Percentiles rank a stretch among this genome's conserved stretches.
Conservation (phyloP, 1,284 basidiomycete genomes). For the Sparassis latifolia region DNA sequence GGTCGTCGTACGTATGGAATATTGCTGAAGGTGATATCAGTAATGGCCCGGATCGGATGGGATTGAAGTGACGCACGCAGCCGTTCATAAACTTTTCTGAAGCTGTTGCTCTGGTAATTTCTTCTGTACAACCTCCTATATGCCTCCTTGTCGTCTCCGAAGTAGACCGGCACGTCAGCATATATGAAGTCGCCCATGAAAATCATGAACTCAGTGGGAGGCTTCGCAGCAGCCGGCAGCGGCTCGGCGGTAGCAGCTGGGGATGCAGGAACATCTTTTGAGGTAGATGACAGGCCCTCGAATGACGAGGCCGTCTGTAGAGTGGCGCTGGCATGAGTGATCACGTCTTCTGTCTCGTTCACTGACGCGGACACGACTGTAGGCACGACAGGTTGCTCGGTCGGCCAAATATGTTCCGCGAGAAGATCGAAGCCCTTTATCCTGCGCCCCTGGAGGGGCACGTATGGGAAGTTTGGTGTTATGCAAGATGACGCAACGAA, state of each 20-base stretch:
- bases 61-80: constrained; percentile 43
- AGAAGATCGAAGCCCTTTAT: constrained; percentile 69
- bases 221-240: constrained; percentile 5
- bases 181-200: constrained; percentile 76
- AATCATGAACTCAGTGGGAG: constrained; percentile 48
- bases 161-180: constrained; percentile 65
- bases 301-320: neutral
- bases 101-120: constrained; percentile 59
- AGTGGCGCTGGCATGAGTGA: neutral
- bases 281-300: neutral
- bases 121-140: constrained; percentile 62
- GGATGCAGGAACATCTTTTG: neutral
- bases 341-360: neutral
- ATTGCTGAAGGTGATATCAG: constrained; percentile 37
- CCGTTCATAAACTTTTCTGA: constrained; percentile 57
- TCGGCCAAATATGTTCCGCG: constrained; percentile 43
- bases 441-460: constrained; percentile 41
- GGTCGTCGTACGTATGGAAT: constrained; percentile 61
- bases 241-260: neutral
- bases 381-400: constrained; percentile 7
- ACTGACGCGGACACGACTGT: neutral
- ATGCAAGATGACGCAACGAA: constrained; percentile 63
- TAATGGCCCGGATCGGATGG: neutral
- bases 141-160: constrained; percentile 46
- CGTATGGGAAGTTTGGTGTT: constrained; percentile 61